Conservation (phyloP, 805 yeast species). For the Yamadazyma insecticola region DNA sequence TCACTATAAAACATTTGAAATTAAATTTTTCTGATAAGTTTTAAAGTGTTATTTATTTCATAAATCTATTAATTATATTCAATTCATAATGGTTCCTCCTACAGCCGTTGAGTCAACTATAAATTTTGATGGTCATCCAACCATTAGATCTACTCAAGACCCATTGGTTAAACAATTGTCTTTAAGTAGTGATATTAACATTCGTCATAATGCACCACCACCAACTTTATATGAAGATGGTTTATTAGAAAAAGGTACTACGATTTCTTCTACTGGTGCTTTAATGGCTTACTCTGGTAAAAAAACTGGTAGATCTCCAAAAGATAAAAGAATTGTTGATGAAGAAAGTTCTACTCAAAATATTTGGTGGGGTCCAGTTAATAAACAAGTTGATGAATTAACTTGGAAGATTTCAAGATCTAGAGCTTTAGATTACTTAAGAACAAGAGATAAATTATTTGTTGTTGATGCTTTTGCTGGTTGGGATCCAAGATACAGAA, state of each 20-base stretch:
- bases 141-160: constrained; percentile 35
- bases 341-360: constrained; percentile 79
- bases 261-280: constrained; percentile 90
- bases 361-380: constrained; percentile 99
- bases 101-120: constrained; percentile 42
- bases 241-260: constrained; percentile 82
- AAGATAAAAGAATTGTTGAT: constrained; percentile 96
- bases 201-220: constrained; percentile 89
- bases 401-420: constrained; percentile 95
- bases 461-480: constrained; percentile 97
- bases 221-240: constrained; percentile 95
- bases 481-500: constrained; percentile 97
- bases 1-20: too few relatives aligned
- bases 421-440: constrained; percentile 93
- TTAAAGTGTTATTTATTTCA: too few relatives aligned
- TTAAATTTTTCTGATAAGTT: too few relatives aligned
- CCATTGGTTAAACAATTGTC: constrained; percentile 39
- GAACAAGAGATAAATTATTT: constrained; percentile 91
- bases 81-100: constrained; percentile 36
- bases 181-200: constrained; percentile 56
- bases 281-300: constrained; percentile 92
- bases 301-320: constrained; percentile 97
- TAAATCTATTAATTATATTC: background rate
- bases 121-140: constrained; percentile 36
- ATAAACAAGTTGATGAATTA: constrained; percentile 87